phyloP scores from a whole-genome alignment of 352 stramenopile species.

The Aphanomyces euteiches region DNA sequence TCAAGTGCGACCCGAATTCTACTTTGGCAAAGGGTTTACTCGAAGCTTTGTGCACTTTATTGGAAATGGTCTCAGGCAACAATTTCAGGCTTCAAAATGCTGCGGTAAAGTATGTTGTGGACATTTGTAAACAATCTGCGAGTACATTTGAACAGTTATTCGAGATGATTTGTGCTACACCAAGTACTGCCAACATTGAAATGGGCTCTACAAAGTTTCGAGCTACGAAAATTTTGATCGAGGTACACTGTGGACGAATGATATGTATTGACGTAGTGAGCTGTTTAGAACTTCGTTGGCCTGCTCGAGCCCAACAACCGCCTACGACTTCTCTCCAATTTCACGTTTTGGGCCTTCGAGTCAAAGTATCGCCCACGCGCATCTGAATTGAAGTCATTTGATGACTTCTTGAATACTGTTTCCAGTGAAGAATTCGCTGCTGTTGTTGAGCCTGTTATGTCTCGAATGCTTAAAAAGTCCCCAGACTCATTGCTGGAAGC shows the following conservation, averaged over 20 bases:
- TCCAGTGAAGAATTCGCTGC: slow-evolving; percentile 59
- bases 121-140: not conserved
- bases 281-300: slow-evolving; percentile 9
- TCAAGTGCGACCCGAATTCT: not conserved
- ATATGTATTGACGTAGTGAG: not conserved
- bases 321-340: slow-evolving; percentile 34
- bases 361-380: slow-evolving; percentile 51
- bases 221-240: slow-evolving; percentile 3
- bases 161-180: slow-evolving; percentile 2
- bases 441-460: slow-evolving; percentile 56
- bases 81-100: not conserved
- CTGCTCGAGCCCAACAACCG: not conserved
- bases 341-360: slow-evolving; percentile 74
- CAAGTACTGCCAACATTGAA: not conserved
- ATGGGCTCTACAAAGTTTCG: not conserved
- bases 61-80: slow-evolving; percentile 4
- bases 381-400: slow-evolving; percentile 36
- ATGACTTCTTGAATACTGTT: slow-evolving; percentile 53
- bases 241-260: not conserved
- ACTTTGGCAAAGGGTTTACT: not conserved
- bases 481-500: slow-evolving; percentile 71
- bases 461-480: slow-evolving; percentile 80
- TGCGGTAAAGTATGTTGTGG: slow-evolving; percentile 19
- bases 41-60: not conserved
- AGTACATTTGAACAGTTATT: not conserved